Evolutionary conservation across 257 asterid species (phyloP).

Genomic region (Galeopsis tetrahit): DNA sequence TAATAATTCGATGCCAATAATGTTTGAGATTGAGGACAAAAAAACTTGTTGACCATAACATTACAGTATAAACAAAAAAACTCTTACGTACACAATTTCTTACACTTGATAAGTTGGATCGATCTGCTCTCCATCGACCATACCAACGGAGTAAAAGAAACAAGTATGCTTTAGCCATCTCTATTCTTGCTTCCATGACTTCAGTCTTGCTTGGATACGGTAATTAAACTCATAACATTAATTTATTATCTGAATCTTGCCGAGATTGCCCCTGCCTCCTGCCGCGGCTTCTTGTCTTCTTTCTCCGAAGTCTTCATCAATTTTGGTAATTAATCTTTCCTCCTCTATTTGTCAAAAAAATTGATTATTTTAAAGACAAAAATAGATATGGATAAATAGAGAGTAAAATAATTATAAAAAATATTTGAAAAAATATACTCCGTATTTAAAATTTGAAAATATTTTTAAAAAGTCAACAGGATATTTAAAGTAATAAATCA

Average conservation of each 20-base stretch:
- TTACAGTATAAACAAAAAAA: no score
- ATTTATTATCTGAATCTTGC: constrained; percentile 4
- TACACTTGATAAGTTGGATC: neutral
- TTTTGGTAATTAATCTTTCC: constrained; percentile 25
- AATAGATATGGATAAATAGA: no score
- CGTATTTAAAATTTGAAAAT: no score
- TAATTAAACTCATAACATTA: neutral
- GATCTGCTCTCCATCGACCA: constrained; percentile 3
- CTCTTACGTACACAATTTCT: neutral
- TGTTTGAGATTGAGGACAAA: neutral
- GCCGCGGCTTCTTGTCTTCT: constrained; percentile 42
- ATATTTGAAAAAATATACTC: no score
- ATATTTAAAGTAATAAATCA: no score
- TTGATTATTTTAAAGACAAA: no score
- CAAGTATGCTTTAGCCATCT: constrained; percentile 44
- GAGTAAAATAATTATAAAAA: no score
- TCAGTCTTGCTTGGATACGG: constrained; percentile 50
- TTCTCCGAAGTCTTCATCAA: constrained; percentile 47
- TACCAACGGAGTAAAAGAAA: constrained; percentile 36
- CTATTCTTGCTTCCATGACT: constrained; percentile 47
- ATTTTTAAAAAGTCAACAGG: no score
- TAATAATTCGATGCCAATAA: no score
- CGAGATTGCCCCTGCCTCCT: constrained; percentile 44
- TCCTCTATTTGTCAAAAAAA: no score
- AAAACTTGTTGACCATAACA: neutral